A percentile compares a stretch with the other conserved stretches of the same genome.
phyloP scores from a whole-genome alignment of 345 rosid genomes.

The Crucihimalaya himalaica region DNA sequence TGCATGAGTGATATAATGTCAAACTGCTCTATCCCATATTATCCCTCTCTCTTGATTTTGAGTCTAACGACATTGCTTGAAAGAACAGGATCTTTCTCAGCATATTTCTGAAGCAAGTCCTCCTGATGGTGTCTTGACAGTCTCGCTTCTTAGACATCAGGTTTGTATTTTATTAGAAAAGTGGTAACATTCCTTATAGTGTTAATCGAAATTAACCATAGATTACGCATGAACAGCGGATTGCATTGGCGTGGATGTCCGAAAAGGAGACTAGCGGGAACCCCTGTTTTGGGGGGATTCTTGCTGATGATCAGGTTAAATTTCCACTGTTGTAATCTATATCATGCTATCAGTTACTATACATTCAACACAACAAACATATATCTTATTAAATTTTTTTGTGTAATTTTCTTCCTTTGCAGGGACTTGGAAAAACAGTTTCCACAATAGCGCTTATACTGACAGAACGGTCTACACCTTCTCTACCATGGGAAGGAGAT shows the following conservation, averaged over 20 bases:
- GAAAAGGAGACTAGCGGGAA: conserved; percentile 63
- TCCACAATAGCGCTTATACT: conserved; percentile 91
- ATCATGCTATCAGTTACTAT: neutral
- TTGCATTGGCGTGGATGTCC: conserved; percentile 94
- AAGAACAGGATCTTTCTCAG: conserved; percentile 71
- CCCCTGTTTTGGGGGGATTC: conserved; percentile 85
- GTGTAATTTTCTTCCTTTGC: conserved; percentile 41
- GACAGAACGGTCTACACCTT: conserved; percentile 63
- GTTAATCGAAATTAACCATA: conserved; percentile 1
- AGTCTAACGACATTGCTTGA: conserved; percentile 27
- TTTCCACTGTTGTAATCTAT: conserved; percentile 3
- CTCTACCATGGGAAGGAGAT: conserved; percentile 38
- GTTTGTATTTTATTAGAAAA: conserved; percentile 38
- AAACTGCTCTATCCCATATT: neutral
- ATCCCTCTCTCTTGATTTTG: neutral
- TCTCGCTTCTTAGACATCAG: conserved; percentile 86
- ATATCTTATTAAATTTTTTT: neutral
- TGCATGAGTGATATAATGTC: conserved; percentile 6
- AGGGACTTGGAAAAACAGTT: conserved; percentile 90
- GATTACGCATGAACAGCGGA: conserved; percentile 52
- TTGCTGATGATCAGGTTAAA: conserved; percentile 90
- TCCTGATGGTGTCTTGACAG: conserved; percentile 74
- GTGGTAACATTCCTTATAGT: neutral
- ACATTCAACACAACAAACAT: neutral
- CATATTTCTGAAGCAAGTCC: conserved; percentile 68